Evolutionary conservation across 2,329 filamentous ascomycete species (phyloP), one percentile per base, ranked within the genome.

Genomic region (Colletotrichum falcatum): DNA sequence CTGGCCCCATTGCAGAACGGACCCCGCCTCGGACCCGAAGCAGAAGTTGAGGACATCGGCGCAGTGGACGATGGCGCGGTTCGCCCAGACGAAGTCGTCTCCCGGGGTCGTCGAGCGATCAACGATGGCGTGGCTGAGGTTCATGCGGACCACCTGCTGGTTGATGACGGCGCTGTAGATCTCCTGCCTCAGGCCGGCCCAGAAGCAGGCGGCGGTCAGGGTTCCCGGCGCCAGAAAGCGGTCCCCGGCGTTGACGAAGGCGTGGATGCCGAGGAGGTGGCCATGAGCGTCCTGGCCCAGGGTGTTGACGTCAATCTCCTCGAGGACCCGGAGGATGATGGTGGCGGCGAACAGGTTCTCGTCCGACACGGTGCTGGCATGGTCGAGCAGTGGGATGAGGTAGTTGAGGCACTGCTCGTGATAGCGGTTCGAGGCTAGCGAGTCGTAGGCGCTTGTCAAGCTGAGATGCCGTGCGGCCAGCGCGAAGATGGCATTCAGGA

Each of bases 41-140:
- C 89, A 91, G 75, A 86, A 90, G 71, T 90, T 88, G 26, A 91
- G 79, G 2, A 91, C 87, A 71, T 91, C 88, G 28, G 89, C 88
- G 62, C 88, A 89, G 74, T 90, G 87, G 2, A 89, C 84, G 0
- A 91, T 84, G 28, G 89, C 88, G n/a, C 89, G 84, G 76, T 91
- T 90, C 2, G 88, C 86, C 88, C 88, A 90, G 0, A 82, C 82
- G 66, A 85, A 85, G 72, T 90, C 88, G 54, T 84, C 83, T 0
- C 83, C 81, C 0, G 82, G 79, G 1, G 81, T 78, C 9, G 87
- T 81, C 0, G 83, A 84, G 18, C 84, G 83, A 73, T 89, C 85
- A 49, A 88, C 82, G 44, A 88, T 83, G 42, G 79, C 82, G 39
- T 73, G 72, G 12, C 83, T 79, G 2, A 90, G 80, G 18, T 82